Base-by-base conservation (phyloP, 495 filamentous ascomycete genomes). In the Extremus antarcticus region DNA sequence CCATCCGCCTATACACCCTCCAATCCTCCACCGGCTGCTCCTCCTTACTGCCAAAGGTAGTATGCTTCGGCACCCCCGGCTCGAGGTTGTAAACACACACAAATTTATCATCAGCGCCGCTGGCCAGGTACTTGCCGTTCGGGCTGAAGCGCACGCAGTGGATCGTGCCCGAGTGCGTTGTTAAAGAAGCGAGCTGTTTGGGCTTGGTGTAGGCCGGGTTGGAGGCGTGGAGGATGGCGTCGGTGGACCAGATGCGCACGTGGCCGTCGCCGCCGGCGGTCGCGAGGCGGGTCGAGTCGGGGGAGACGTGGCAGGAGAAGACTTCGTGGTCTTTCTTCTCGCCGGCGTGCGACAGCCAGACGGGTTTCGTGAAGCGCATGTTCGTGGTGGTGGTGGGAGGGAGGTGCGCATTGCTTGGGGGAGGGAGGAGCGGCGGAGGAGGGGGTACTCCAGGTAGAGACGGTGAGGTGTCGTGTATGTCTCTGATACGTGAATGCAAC, bases 291-390 rank as follows among this genome's bases (percentile, higher is more conserved):
- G 78, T 82, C 60, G 90, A 90, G 73, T 97, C 94, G 7, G 92
- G 90, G 15, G 91, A 97, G 54, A 97, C 82, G 75, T 97, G 88
- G 70, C 91, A 95, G 65, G 87, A 94, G 72, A 95, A 99, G 56
- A 95, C 89, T 70, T 97, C 94, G 69, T 92, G 92, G 64, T 95
- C 89, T 63, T 94, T 95, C 68, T 91, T 86, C 73, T 97, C 91
- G 61, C 89, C 90, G 87, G 65, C 17, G 47, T 43, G 92, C 50
- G 82, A 89, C 54, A 97, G 81, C 90, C 90, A 97, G 58, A 83
- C 78, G 55, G 91, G 91, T 76, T 90, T 92, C 69, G 94, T 86
- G 70, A 95, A 84, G 74, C 84, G 85, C 91, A 97, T 88, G 51
- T 46, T 46, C 13, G 35, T 39, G 7, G 41, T 45, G 41, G 8